Conservation (phyloP, 805 yeast genomes). For the Zygosaccharomyces pseudorouxii region DNA sequence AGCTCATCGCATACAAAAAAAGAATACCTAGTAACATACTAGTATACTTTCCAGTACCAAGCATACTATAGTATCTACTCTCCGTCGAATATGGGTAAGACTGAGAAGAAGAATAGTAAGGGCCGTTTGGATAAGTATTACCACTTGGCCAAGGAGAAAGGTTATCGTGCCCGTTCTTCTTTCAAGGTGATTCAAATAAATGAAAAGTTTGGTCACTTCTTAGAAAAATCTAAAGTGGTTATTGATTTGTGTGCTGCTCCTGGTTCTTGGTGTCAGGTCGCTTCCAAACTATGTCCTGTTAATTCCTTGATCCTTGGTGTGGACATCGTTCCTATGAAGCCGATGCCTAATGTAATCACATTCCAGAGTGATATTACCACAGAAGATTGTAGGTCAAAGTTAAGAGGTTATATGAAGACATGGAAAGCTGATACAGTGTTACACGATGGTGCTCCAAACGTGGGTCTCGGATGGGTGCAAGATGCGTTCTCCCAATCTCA, state of each 20-base stretch:
- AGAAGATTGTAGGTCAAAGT: slow-evolving; percentile 91
- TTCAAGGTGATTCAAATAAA: slow-evolving; percentile 92
- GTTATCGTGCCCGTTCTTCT: slow-evolving; percentile 98
- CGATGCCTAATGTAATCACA: slow-evolving; percentile 90
- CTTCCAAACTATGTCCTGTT: slow-evolving; percentile 86
- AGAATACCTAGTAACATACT: background rate
- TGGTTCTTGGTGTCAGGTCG: slow-evolving; percentile 99
- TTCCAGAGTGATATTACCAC: slow-evolving; percentile 97
- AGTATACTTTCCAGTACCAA: background rate
- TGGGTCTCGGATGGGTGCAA: slow-evolving; percentile 99
- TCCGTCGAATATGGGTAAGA: slow-evolving; percentile 62
- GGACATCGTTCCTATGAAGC: slow-evolving; percentile 96
- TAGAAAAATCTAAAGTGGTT: slow-evolving; percentile 91
- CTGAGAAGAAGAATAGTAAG: slow-evolving; percentile 92
- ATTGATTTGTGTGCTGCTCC: slow-evolving; percentile 99
- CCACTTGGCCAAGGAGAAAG: slow-evolving; percentile 93
- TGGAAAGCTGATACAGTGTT: slow-evolving; percentile 98
- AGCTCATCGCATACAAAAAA: slow-evolving; percentile 9
- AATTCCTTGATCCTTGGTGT: slow-evolving; percentile 95
- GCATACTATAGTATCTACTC: background rate
- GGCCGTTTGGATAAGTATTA: slow-evolving; percentile 99
- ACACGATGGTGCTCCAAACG: slow-evolving; percentile 99
- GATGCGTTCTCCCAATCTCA: slow-evolving; percentile 99
- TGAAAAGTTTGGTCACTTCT: slow-evolving; percentile 92
- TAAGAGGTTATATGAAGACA: slow-evolving; percentile 94